Conservation (phyloP, 2,329 filamentous ascomycete genomes). For the Colletotrichum brevisporum region DNA sequence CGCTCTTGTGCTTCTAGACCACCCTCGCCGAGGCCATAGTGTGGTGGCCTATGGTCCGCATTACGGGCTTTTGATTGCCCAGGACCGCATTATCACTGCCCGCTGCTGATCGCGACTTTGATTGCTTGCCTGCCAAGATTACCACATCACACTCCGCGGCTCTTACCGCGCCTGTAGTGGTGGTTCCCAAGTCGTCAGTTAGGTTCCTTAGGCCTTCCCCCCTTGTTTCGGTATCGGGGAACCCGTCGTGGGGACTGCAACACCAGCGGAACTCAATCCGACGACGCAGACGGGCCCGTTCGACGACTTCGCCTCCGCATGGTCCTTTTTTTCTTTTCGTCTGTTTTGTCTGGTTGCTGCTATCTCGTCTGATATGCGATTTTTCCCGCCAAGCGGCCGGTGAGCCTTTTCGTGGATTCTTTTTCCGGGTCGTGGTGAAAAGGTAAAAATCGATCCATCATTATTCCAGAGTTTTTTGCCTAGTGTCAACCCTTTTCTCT, state of each 20-base stretch:
- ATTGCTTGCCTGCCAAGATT: no score
- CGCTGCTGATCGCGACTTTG: no score
- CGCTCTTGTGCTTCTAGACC: no score
- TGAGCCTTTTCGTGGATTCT: neutral
- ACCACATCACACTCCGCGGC: neutral
- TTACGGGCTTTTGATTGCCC: no score
- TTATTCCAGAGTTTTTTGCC: no score
- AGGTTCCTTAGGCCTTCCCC: neutral
- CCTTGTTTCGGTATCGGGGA: neutral
- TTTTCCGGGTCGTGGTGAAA: no score
- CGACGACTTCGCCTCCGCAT: neutral
- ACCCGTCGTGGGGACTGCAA: slow-evolving; percentile 6
- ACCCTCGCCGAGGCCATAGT: no score
- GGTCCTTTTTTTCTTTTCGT: neutral
- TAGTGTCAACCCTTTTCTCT: no score
- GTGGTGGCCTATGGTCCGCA: no score
- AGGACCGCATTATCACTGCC: no score
- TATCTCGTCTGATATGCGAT: neutral
- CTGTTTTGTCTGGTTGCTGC: no score
- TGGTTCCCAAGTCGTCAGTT: neutral
- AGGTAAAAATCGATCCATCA: no score
- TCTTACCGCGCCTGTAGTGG: neutral
- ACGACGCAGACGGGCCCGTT: neutral
- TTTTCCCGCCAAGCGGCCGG: slow-evolving; percentile 10
- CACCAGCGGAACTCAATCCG: slow-evolving; percentile 32